Evolutionary conservation across 306 rosid genomes (phyloP).

Genomic region (Trichosanthes cucumerina): DNA sequence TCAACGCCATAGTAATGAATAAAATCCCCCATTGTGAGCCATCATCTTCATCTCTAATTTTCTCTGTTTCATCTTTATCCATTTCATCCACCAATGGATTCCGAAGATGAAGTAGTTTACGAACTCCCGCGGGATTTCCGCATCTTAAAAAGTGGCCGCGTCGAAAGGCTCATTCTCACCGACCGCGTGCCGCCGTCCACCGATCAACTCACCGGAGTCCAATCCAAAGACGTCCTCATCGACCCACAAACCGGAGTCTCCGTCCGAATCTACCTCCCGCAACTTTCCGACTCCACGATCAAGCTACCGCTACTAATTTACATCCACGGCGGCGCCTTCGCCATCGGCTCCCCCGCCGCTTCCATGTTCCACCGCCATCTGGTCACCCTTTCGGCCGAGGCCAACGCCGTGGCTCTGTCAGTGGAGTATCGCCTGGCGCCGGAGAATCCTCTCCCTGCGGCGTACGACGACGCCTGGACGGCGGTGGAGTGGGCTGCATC

Average conservation of each 20-base stretch:
- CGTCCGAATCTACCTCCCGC: conserved; percentile 26
- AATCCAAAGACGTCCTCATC: conserved; percentile 21
- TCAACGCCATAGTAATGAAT: no score
- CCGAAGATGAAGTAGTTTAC: background rate
- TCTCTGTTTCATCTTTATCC: background rate
- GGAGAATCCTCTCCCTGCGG: conserved; percentile 24
- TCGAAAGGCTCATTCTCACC: conserved; percentile 6
- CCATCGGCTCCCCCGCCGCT: conserved; percentile 16
- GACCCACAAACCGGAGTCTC: conserved; percentile 1
- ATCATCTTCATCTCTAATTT: no score
- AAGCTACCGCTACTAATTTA: conserved; percentile 26
- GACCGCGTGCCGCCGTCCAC: conserved; percentile 10
- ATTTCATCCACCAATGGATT: background rate
- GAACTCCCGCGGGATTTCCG: background rate
- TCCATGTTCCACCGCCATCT: conserved; percentile 12
- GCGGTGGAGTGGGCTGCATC: conserved; percentile 18
- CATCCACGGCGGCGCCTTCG: conserved; percentile 36
- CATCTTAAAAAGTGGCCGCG: conserved; percentile 16
- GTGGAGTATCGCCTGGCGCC: conserved; percentile 23
- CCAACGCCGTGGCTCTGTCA: conserved; percentile 19
- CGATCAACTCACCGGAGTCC: conserved; percentile 8
- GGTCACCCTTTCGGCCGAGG: conserved; percentile 4
- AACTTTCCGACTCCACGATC: background rate
- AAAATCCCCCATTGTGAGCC: no score
- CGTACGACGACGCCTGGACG: conserved; percentile 23